Percentiles rank a stretch among this genome's conserved stretches.
These are phyloP conservation scores for Lactarius vividus DNA, from an alignment of 768 basidiomycete genomes.

Conservation along the genomic window DNA sequence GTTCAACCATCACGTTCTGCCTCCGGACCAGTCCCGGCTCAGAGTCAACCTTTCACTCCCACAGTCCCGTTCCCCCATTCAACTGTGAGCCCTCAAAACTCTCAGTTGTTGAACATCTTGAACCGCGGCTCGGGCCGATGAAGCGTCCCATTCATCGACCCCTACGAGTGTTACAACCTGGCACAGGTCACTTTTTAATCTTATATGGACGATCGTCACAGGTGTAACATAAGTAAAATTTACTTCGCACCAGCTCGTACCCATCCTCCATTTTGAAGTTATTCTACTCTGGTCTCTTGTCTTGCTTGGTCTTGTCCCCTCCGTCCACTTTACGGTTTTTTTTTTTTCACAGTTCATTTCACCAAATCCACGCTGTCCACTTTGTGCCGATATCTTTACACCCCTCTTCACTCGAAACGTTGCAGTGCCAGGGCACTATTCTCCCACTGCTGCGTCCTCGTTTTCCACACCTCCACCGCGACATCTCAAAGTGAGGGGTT, in stretches of 20 bases:
- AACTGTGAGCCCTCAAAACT: constrained; percentile 5
- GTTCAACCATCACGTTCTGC: constrained; percentile 15
- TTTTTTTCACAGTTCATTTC: neutral
- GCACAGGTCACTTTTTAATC: constrained; percentile 12
- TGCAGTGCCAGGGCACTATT: constrained; percentile 14
- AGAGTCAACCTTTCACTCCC: constrained; percentile 2
- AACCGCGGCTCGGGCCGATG: constrained; percentile 23
- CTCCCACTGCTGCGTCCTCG: constrained; percentile 27
- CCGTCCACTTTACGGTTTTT: neutral
- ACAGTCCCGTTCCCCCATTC: neutral
- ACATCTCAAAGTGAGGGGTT: constrained; percentile 27
- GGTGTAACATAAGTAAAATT: constrained; percentile 23
- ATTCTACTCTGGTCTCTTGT: constrained; percentile 15
- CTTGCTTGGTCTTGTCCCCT: constrained; percentile 15
- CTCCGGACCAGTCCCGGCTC: constrained; percentile 1
- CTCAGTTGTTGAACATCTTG: constrained; percentile 21
- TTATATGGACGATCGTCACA: constrained; percentile 25
- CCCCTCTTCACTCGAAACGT: neutral
- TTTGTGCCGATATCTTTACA: constrained; percentile 12
- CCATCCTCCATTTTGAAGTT: constrained; percentile 20
- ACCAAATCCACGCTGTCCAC: constrained; percentile 1
- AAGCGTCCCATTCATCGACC: constrained; percentile 11
- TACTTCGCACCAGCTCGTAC: constrained; percentile 22
- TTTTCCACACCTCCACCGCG: constrained; percentile 28
- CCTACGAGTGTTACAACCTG: neutral